Evolutionary conservation across 305 asterid species (phyloP).

Genomic region (Fraxinus angustifolia): DNA sequence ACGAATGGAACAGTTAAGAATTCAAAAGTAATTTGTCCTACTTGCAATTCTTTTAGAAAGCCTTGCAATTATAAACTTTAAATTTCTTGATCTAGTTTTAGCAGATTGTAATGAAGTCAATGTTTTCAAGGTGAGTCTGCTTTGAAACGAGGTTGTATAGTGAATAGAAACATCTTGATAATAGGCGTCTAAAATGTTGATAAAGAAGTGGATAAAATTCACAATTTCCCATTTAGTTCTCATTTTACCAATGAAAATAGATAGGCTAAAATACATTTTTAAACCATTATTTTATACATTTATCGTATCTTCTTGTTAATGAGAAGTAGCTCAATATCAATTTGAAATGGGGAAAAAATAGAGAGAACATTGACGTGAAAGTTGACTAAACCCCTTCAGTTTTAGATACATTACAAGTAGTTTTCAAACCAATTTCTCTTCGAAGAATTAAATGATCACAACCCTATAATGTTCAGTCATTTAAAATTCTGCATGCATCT

Average conservation of each 20-base stretch:
- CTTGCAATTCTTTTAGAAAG: not conserved
- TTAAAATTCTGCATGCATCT: not conserved
- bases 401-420: not conserved
- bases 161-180: not conserved
- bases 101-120: not conserved
- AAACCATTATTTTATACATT: not conserved
- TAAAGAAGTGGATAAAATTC: not conserved
- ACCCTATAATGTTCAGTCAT: not conserved
- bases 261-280: not conserved
- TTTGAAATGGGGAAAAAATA: not conserved
- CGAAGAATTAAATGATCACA: not conserved
- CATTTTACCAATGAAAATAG: not conserved
- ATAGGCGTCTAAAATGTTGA: not conserved
- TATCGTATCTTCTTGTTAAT: not conserved
- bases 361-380: not conserved
- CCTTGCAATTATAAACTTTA: not conserved
- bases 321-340: not conserved
- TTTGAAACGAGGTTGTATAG: not conserved
- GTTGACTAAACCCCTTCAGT: not conserved
- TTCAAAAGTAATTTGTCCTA: not conserved
- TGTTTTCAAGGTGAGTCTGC: not conserved
- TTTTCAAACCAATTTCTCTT: not conserved
- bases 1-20: not conserved
- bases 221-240: not conserved
- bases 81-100: not conserved